Evolutionary conservation across 345 rosid species (phyloP).

Genomic region (Arabidopsis thaliana): DNA sequence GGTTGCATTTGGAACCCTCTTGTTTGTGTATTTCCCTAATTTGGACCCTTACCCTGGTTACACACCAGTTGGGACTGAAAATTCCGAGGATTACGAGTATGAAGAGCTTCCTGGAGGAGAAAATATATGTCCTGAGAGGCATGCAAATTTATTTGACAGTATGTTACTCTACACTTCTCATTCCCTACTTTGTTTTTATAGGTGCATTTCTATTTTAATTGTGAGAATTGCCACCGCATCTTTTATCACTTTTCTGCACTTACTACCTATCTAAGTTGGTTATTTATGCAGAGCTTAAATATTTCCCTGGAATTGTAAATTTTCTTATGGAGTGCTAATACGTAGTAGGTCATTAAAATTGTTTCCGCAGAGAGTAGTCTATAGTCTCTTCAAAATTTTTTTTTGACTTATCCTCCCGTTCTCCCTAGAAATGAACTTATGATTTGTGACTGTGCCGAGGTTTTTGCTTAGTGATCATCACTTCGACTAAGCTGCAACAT

Average conservation of each 20-base stretch:
- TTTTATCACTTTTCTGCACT: slow-evolving; percentile 10
- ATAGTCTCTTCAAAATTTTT: background rate
- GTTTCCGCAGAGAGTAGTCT: slow-evolving; percentile 9
- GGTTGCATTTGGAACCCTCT: slow-evolving; percentile 86
- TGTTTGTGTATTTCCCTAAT: slow-evolving; percentile 75
- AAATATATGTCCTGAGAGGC: slow-evolving; percentile 89
- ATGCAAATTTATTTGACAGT: slow-evolving; percentile 78
- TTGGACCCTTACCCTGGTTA: slow-evolving; percentile 96
- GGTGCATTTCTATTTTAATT: slow-evolving; percentile 29
- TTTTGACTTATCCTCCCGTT: slow-evolving; percentile 20
- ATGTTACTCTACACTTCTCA: slow-evolving; percentile 47
- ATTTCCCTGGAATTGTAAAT: background rate
- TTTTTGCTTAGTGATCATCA: slow-evolving; percentile 22
- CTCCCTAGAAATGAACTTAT: slow-evolving; percentile 1
- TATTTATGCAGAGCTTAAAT: background rate
- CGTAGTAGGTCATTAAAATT: background rate
- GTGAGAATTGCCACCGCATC: slow-evolving; percentile 27
- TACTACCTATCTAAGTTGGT: slow-evolving; percentile 22
- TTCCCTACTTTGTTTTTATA: slow-evolving; percentile 21
- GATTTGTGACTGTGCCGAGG: slow-evolving; percentile 17
- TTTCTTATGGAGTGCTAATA: slow-evolving; percentile 7
- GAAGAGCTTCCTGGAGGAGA: slow-evolving; percentile 94
- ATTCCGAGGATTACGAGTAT: slow-evolving; percentile 70
- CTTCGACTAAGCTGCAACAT: slow-evolving; percentile 23
- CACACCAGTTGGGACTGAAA: slow-evolving; percentile 62